Evolutionary conservation across 2,329 filamentous ascomycete species (phyloP).

Genomic region (Rasamsonia emersonii): DNA sequence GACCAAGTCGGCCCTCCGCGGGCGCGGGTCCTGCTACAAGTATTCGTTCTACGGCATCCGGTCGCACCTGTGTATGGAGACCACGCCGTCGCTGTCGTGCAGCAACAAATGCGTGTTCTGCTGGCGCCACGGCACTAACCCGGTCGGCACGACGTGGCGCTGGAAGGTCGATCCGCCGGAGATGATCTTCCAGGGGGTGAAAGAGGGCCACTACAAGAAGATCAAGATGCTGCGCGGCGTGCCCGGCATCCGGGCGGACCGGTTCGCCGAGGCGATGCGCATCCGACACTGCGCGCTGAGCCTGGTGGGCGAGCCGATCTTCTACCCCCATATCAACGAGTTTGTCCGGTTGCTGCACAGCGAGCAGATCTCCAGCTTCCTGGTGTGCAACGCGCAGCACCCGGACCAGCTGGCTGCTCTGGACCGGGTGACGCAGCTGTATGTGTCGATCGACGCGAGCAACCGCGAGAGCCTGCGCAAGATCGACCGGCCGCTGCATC

Average conservation of each 20-base stretch:
- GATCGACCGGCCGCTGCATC: conserved; percentile 85
- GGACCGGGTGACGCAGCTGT: conserved; percentile 83
- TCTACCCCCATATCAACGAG: conserved; percentile 95
- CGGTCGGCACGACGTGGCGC: conserved; percentile 91
- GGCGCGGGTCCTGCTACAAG: conserved; percentile 94
- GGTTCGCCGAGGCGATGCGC: conserved; percentile 84
- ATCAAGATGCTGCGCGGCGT: conserved; percentile 96
- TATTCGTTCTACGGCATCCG: conserved; percentile 95
- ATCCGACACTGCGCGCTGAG: conserved; percentile 90
- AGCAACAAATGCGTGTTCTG: conserved; percentile 99
- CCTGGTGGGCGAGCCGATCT: conserved; percentile 95
- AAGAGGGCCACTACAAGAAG: conserved; percentile 88
- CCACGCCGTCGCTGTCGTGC: conserved; percentile 88
- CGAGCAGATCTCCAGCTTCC: conserved; percentile 83
- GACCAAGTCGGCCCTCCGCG: conserved; percentile 93
- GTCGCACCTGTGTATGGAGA: conserved; percentile 97
- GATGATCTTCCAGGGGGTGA: conserved; percentile 81
- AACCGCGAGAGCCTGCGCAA: conserved; percentile 79
- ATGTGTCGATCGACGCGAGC: conserved; percentile 91
- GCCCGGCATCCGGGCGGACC: conserved; percentile 81
- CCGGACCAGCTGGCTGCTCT: conserved; percentile 79
- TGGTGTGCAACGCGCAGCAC: conserved; percentile 96
- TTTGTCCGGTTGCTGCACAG: conserved; percentile 74
- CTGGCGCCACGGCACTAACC: conserved; percentile 96
- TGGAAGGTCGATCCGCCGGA: conserved; percentile 92